Conservation (phyloP, 176 grass and related monocot species). For the Melocanna baccifera region DNA sequence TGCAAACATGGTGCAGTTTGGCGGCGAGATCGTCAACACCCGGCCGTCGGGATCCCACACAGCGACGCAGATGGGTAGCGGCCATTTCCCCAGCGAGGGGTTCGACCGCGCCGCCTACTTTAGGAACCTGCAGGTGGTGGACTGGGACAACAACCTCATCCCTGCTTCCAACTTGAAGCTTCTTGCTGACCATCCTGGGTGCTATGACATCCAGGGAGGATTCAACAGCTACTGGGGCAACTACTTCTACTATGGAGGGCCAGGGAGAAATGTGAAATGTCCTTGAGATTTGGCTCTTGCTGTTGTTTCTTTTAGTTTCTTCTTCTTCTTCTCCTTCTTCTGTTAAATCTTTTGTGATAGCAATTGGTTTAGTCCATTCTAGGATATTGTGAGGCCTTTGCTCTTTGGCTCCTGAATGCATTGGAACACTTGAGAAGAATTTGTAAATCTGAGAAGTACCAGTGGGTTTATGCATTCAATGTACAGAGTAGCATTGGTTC, state of each 20-base stretch:
- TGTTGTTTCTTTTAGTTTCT: neutral
- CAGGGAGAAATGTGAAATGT: constrained; percentile 69
- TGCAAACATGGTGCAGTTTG: constrained; percentile 88
- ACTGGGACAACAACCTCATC: constrained; percentile 88
- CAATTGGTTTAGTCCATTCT: neutral
- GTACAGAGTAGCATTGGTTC: neutral
- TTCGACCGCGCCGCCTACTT: constrained; percentile 79
- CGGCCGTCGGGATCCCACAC: constrained; percentile 56
- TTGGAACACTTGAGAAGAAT: neutral
- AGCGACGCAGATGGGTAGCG: constrained; percentile 88
- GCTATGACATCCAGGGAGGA: constrained; percentile 73
- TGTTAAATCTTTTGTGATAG: neutral
- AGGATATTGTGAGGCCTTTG: constrained; percentile 28
- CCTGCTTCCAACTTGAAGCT: constrained; percentile 53
- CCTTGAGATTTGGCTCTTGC: constrained; percentile 22
- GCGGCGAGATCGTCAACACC: constrained; percentile 74
- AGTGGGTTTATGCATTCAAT: neutral
- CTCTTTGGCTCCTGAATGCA: constrained; percentile 13
- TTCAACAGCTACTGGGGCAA: constrained; percentile 60
- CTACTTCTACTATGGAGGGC: constrained; percentile 88
- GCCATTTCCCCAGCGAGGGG: constrained; percentile 62
- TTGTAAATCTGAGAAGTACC: constrained; percentile 25
- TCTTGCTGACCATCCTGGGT: constrained; percentile 68
- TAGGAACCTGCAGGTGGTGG: constrained; percentile 76
- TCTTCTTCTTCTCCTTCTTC: neutral